A percentile compares a stretch with the other conserved stretches of the same genome.
phyloP scores from a whole-genome alignment of 371 early-diverging fungal genomes.

The Mortierella sp. region DNA sequence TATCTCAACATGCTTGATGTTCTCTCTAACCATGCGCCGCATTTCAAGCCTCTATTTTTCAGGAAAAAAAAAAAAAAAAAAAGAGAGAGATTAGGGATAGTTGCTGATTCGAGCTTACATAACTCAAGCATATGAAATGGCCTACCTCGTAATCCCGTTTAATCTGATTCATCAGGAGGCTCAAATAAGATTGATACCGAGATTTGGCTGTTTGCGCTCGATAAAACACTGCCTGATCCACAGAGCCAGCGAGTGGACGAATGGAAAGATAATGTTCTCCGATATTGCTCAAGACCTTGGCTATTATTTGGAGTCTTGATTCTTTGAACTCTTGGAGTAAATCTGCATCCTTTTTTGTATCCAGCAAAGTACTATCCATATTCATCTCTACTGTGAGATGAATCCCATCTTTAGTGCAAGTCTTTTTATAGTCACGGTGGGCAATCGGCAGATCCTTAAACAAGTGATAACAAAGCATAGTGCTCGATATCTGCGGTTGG shows the following conservation, averaged over 20 bases:
- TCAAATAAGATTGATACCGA: slow-evolving; percentile 22
- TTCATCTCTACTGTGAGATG: background rate
- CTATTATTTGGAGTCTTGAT: slow-evolving; percentile 25
- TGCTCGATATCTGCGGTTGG: background rate
- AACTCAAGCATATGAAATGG: no score
- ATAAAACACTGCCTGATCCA: slow-evolving; percentile 12
- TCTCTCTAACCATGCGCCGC: slow-evolving; percentile 17
- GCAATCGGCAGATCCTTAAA: slow-evolving; percentile 36
- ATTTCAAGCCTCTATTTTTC: slow-evolving; percentile 21
- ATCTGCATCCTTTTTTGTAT: slow-evolving; percentile 9
- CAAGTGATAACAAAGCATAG: background rate
- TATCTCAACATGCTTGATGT: slow-evolving; percentile 16
- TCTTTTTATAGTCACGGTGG: slow-evolving; percentile 8
- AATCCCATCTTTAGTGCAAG: background rate
- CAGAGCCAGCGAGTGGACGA: slow-evolving; percentile 4
- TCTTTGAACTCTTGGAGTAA: slow-evolving; percentile 31
- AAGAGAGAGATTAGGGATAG: background rate
- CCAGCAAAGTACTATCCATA: slow-evolving; percentile 17
- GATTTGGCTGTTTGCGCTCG: slow-evolving; percentile 17
- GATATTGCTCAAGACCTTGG: slow-evolving; percentile 38
- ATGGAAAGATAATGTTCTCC: slow-evolving; percentile 34
- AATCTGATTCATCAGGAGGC: slow-evolving; percentile 26
- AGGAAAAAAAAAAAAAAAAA: background rate
- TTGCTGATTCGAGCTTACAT: background rate
- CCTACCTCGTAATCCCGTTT: slow-evolving; percentile 42